phyloP scores from a whole-genome alignment of 441 rosid genomes.

The Isatis lusitanica region DNA sequence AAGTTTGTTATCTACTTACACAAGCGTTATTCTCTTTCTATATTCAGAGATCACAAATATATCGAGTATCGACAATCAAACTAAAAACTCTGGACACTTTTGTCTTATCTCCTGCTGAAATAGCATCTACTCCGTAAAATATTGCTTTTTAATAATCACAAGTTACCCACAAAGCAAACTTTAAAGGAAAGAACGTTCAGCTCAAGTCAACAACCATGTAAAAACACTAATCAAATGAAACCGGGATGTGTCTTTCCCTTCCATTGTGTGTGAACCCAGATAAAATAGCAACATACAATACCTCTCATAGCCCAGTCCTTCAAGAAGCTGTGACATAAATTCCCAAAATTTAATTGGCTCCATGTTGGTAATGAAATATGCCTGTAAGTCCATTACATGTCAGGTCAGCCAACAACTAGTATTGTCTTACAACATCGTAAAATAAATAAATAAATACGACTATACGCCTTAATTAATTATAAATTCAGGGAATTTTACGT shows the following conservation, averaged over 20 bases:
- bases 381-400: constrained; percentile 49
- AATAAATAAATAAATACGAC: not conserved
- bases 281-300: constrained; percentile 27
- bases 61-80: not conserved
- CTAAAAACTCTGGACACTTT: not conserved
- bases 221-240: constrained; percentile 1
- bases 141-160: not conserved
- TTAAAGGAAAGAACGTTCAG: not conserved
- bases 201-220: constrained; percentile 12
- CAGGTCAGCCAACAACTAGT: constrained; percentile 10
- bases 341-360: constrained; percentile 94
- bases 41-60: not conserved
- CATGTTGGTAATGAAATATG: constrained; percentile 87
- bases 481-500: not conserved
- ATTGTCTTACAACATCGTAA: not conserved
- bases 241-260: not conserved
- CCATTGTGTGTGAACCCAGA: not conserved
- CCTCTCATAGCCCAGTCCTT: constrained; percentile 94
- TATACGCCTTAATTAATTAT: not conserved
- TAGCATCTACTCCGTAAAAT: not conserved
- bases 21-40: not conserved
- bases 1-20: not conserved
- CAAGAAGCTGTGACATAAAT: constrained; percentile 61
- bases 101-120: not conserved
- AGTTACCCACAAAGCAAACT: not conserved